A percentile compares a stretch with the other conserved stretches of the same genome.
Evolutionary conservation across 192 early-diverging fungal genomes (phyloP).

Genomic region (Endogone sp.): DNA sequence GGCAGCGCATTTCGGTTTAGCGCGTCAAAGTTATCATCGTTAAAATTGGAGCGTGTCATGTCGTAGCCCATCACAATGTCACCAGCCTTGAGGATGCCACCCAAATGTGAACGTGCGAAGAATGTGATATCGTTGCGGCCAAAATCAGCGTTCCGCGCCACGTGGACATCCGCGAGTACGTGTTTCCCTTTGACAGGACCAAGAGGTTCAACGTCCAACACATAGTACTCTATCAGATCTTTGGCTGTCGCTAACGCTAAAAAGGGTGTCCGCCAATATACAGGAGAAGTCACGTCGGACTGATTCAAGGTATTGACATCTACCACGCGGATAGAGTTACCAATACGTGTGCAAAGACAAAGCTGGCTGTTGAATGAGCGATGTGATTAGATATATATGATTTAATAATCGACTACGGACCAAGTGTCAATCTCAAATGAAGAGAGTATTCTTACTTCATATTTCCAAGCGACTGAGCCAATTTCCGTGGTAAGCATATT

Average conservation of each 20-base stretch:
- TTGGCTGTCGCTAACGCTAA: conserved; percentile 67
- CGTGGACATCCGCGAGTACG: conserved; percentile 84
- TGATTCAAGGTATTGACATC: conserved; percentile 82
- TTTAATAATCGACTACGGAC: no score
- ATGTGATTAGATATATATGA: neutral
- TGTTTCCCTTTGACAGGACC: conserved; percentile 71
- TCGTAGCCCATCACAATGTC: conserved; percentile 93
- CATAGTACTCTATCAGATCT: conserved; percentile 90
- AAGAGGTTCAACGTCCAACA: conserved; percentile 87
- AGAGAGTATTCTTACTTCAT: conserved; percentile 49
- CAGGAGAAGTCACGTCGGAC: conserved; percentile 66
- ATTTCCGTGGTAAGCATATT: conserved; percentile 78
- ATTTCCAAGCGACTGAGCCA: conserved; percentile 81
- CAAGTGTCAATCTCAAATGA: no score
- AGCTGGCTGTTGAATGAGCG: conserved; percentile 56
- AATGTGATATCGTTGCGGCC: conserved; percentile 83
- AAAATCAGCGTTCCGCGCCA: conserved; percentile 73
- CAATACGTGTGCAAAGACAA: conserved; percentile 78
- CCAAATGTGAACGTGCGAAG: conserved; percentile 89
- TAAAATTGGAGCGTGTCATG: conserved; percentile 85
- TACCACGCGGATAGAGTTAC: conserved; percentile 80
- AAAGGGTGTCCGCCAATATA: conserved; percentile 88
- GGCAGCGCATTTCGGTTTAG: conserved; percentile 66
- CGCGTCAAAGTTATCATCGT: conserved; percentile 78
- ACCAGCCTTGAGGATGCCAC: conserved; percentile 84